Evolutionary conservation across 306 rosid genomes (phyloP), one percentile per base, ranked within the genome.

Genomic region (Ochetophila trinervis): DNA sequence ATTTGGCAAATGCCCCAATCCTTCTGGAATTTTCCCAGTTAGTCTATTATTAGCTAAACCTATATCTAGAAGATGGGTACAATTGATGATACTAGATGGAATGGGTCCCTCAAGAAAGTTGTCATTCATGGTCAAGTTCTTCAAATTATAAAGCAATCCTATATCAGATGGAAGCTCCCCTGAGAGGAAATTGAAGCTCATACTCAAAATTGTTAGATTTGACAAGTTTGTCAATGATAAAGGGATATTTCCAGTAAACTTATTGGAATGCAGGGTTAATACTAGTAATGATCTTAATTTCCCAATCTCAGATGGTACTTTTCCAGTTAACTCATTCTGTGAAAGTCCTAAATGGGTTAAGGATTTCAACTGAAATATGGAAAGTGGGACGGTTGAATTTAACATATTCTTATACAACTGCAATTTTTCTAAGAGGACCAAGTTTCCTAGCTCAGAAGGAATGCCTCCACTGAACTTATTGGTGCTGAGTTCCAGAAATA

Each of bases 121-220:
- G 42, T 0, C 0, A 74, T 36, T 56, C 74, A 88, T 53, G 63
- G 83, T 61, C 55, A 91, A 79, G 74, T 76, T 73, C 74, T 78
- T 78, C 77, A 91, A 76, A 62, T 84, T 88, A 57, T 74, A 77
- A 79, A 91, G 91, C 66, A 69, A 45, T 52, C 91, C 94, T 53
- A 91, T 62, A 60, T 79, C 66, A 18, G 84, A 76, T 77, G 97
- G 97, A 78, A 91, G 57, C 83, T 81, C 79, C 60, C 97, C 97
- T 0, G 88, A 79, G 68, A 91, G 76, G n/a, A 52, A 81, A 79
- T 91, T 91, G 77, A 69, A 74, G 65, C 83, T 75, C 74, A 83
- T 64, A 42, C 94, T 67, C 74, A 88, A 72, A 63, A 78, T 64
- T 40, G 91, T 86, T 51, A 88, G 65, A 74, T 86, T 91, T 70